Conservation (phyloP, 495 filamentous ascomycete genomes). For the Endocarpon pusillum region DNA sequence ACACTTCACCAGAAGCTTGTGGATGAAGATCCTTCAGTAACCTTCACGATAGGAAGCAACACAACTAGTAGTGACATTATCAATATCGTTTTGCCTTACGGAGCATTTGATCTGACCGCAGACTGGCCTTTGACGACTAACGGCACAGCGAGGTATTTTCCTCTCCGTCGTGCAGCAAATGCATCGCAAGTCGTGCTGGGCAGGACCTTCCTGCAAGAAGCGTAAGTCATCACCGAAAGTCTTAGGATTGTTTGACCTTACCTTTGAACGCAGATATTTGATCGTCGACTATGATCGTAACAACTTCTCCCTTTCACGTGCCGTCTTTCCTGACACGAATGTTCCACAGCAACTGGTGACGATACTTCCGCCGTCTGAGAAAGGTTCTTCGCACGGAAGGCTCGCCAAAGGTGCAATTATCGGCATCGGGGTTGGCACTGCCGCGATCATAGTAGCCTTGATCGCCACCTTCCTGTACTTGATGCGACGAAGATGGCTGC, state of each 20-base stretch:
- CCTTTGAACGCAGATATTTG: constrained; percentile 7
- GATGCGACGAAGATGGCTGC: too few species aligned
- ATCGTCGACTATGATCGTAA: constrained; percentile 13
- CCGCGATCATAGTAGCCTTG: constrained; percentile 4
- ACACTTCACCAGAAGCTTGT: constrained; percentile 26
- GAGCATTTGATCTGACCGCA: constrained; percentile 32
- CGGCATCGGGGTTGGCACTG: constrained; percentile 6
- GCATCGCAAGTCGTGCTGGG: constrained; percentile 36
- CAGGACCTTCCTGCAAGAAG: constrained; percentile 40
- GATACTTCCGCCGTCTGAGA: constrained; percentile 5
- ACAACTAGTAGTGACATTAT: constrained; percentile 24
- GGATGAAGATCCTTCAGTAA: constrained; percentile 29
- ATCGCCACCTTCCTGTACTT: too few species aligned
- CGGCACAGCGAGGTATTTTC: constrained; percentile 29
- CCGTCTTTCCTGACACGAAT: constrained; percentile 4
- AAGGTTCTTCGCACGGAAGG: neutral
- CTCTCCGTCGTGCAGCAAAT: constrained; percentile 30
- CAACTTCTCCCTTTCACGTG: constrained; percentile 12
- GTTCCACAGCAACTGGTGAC: constrained; percentile 7
- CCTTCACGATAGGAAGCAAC: constrained; percentile 29
- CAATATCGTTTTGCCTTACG: constrained; percentile 35
- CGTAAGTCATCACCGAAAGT: constrained; percentile 7
- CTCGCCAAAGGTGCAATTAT: constrained; percentile 8
- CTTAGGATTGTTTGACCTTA: neutral
- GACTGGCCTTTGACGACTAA: constrained; percentile 20